Evolutionary conservation across 768 basidiomycete species (phyloP), one percentile per base, ranked within the genome.

Genomic region (Tricholoma terreum): DNA sequence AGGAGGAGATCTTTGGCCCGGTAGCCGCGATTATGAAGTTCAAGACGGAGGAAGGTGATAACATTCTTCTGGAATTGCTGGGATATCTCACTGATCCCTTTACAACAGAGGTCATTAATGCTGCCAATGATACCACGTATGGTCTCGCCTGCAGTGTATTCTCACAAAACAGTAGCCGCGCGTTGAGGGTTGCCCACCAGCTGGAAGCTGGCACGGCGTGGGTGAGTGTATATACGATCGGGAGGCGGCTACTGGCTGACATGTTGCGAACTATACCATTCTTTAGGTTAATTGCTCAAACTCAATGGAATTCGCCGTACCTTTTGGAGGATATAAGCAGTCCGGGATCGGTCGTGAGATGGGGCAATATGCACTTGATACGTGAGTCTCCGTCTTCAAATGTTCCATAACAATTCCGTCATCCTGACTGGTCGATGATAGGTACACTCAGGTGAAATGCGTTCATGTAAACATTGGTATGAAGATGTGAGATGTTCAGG

Each of bases 261-360:
- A 12, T n/a, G n/a, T n/a, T n/a, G n/a, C n/a, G n/a, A n/a, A n/a
- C n/a, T n/a, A n/a, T 11, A 0, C 54, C 15, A 21, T 21, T 24
- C 36, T 27, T 17, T 61, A 78, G 74, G 64, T 82, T 36, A 83
- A 83, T 64, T 76, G 74, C 55, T 70, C 67, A 40, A 77, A 79
- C 62, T 58, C 63, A 55, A 61, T 83, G 12, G 74, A 86, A 61
- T 61, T 76, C 5, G 75, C 76, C 15, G 76, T 90, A 22, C 89
- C 92, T 0, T 93, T 93, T 65, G 92, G 92, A 57, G 92, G 92
- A 8, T 92, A 77, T 79, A 94, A 92, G 77, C 83, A 87, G 64
- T 85, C 83, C 27, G 90, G 90, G 56, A 84, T 90, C n/a, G 90
- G 91, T n/a, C 80, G 88, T 19, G 90, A 92, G 69, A 68, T 86